These are phyloP conservation scores for Zasmidium citrigriseum DNA, from an alignment of 2,329 filamentous ascomycete species.

Conservation along the genomic window DNA sequence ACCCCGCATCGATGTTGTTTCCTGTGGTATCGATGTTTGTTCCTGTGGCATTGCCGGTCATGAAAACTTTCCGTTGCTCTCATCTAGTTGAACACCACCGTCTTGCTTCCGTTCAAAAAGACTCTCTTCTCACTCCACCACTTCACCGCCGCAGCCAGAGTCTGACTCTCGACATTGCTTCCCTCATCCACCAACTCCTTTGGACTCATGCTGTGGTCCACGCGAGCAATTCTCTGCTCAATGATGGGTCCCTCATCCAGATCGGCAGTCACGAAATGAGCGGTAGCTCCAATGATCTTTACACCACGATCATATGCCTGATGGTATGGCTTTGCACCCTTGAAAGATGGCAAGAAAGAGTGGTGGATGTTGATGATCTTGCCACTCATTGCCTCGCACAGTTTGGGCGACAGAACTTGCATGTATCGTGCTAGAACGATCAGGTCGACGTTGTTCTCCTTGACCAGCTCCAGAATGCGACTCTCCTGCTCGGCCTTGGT, in stretches of 20 bases:
- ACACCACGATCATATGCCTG: constrained; percentile 84
- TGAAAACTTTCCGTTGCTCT: too few relatives aligned
- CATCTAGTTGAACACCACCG: constrained; percentile 67
- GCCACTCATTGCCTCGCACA: constrained; percentile 78
- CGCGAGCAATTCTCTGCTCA: constrained; percentile 76
- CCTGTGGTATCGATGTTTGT: too few relatives aligned
- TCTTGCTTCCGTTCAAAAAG: constrained; percentile 77
- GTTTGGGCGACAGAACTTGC: constrained; percentile 75
- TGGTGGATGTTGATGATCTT: constrained; percentile 93
- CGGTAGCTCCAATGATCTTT: constrained; percentile 85
- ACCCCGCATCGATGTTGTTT: too few relatives aligned
- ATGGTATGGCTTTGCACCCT: constrained; percentile 85
- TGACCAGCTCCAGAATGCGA: constrained; percentile 69
- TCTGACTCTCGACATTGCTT: constrained; percentile 81
- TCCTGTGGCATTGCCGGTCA: too few relatives aligned
- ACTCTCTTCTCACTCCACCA: constrained; percentile 79
- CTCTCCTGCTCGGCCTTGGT: constrained; percentile 75
- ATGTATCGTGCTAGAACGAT: constrained; percentile 84
- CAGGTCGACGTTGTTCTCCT: constrained; percentile 70
- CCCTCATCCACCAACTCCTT: constrained; percentile 78
- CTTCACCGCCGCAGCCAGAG: constrained; percentile 77
- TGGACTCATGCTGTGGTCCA: constrained; percentile 74
- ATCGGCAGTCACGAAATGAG: constrained; percentile 83
- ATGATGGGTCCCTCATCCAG: constrained; percentile 86
- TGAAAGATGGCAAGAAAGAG: constrained; percentile 82